A percentile compares a stretch with the other conserved stretches of the same genome.
phyloP scores from a whole-genome alignment of 139 green algal genomes.

The Closterium sp. region DNA sequence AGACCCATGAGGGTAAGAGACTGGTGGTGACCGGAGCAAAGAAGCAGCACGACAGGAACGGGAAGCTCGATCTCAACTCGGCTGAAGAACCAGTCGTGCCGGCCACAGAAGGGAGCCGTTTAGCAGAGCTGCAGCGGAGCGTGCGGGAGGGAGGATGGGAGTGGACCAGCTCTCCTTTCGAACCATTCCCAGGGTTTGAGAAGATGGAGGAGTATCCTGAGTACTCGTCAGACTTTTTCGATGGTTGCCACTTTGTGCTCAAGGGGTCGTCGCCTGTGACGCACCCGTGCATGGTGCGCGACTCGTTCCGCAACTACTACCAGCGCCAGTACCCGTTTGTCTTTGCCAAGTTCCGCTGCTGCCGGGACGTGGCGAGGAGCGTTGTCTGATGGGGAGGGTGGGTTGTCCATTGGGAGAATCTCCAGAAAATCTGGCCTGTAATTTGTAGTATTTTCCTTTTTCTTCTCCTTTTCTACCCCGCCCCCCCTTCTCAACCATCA shows the following conservation, averaged over 20 bases:
- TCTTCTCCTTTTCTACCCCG: too few species aligned
- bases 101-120: background rate
- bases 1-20: background rate
- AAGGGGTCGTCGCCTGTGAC: slow-evolving; percentile 60
- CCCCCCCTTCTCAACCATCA: too few species aligned
- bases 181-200: slow-evolving; percentile 57
- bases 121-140: background rate
- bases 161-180: slow-evolving; percentile 62
- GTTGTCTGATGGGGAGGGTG: background rate
- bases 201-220: slow-evolving; percentile 60
- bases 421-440: too few species aligned
- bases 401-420: background rate
- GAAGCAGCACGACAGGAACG: background rate
- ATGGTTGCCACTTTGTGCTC: slow-evolving; percentile 62
- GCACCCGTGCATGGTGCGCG: slow-evolving; percentile 49
- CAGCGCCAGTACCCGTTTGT: slow-evolving; percentile 60
- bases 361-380: background rate
- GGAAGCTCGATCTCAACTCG: background rate
- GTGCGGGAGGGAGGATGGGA: slow-evolving; percentile 62
- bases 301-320: slow-evolving; percentile 69
- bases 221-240: slow-evolving; percentile 69
- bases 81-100: background rate
- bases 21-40: background rate
- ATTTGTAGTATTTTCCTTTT: too few species aligned
- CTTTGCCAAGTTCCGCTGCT: slow-evolving; percentile 65